Conservation (phyloP, 345 rosid genomes). For the Triadica sebifera region DNA sequence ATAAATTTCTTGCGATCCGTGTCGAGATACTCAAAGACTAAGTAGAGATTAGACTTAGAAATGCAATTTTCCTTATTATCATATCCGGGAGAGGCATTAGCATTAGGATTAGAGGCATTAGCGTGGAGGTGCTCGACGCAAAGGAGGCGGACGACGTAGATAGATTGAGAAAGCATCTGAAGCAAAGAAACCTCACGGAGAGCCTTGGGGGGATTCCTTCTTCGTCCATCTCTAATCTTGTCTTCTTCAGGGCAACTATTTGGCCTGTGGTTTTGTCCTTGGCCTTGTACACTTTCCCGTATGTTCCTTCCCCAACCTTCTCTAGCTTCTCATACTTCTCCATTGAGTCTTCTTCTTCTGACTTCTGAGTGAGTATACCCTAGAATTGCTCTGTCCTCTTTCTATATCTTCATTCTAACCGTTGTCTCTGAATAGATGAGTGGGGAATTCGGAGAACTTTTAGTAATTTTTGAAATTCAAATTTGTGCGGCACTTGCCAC, state of each 20-base stretch:
- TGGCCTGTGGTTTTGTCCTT: constrained; percentile 73
- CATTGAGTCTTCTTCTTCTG: constrained; percentile 33
- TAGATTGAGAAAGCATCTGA: constrained; percentile 83
- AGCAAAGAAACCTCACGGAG: constrained; percentile 93
- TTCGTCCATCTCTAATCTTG: constrained; percentile 93
- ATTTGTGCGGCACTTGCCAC: too few relatives aligned
- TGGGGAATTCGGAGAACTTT: too few relatives aligned
- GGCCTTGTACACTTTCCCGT: constrained; percentile 95
- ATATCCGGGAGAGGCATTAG: constrained; percentile 1
- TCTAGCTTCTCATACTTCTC: constrained; percentile 96
- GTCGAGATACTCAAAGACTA: constrained; percentile 89
- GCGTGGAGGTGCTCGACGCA: constrained; percentile 78
- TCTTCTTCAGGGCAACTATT: constrained; percentile 84
- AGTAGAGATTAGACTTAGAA: constrained; percentile 67
- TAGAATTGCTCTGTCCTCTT: too few relatives aligned
- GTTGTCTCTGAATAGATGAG: too few relatives aligned
- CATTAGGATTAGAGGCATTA: constrained; percentile 2
- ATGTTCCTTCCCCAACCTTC: constrained; percentile 96
- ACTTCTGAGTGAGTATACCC: too few relatives aligned
- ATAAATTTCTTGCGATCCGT: constrained; percentile 91
- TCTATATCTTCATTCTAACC: too few relatives aligned
- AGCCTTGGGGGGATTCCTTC: constrained; percentile 98
- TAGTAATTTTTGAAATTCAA: too few relatives aligned
- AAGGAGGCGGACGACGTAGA: constrained; percentile 87
- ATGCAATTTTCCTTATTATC: constrained; percentile 5